Evolutionary conservation across 352 stramenopile species (phyloP), one percentile per base, ranked within the genome.

Genomic region (Phytophthora hibernalis): DNA sequence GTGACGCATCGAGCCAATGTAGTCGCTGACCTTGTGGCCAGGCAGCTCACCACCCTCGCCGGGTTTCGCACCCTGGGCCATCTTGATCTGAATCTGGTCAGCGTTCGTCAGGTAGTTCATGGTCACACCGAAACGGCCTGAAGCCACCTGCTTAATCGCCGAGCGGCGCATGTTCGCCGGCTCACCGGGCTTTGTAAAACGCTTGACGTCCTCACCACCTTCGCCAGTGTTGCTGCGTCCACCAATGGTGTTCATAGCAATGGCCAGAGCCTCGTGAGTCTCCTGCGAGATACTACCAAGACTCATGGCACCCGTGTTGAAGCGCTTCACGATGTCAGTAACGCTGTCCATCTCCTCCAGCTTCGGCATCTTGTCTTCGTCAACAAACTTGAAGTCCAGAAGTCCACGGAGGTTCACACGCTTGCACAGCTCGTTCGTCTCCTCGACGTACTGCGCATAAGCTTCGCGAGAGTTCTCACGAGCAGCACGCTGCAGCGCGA

Each of bases 21-120:
- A 98, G 40, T 98, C 85, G 11, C 92, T 98, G 20, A 98, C 92
- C 66, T 99, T 99, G 73, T 97, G 90, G n/a, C 97, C 97, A 50
- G 97, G 97, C 57, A 99, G 83, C 73, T 99, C 93, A 57, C 97
- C 97, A 72, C 97, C 97, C 82, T 99, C 96, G 64, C 96, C 96
- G 42, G 97, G 97, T 78, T 99, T 99, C 15, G 96, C 95, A 53
- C 97, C 97, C 79, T 99, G 97, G 1, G 97, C 97, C 95, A 99
- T 99, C 82, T 99, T 99, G 78, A 99, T 99, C 81, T 99, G 95
- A 38, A 99, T 96, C 79, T 98, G 94, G 67, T 99, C 96, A 35
- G 93, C 96, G 64, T 99, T 98, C 7, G 95, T 97, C 22, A 99
- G 80, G 72, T 99, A 99, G 72, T 99, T 91, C 56, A 97, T 98